Evolutionary conservation across 2,329 filamentous ascomycete species (phyloP).

Genomic region (Kalmusia sp.): DNA sequence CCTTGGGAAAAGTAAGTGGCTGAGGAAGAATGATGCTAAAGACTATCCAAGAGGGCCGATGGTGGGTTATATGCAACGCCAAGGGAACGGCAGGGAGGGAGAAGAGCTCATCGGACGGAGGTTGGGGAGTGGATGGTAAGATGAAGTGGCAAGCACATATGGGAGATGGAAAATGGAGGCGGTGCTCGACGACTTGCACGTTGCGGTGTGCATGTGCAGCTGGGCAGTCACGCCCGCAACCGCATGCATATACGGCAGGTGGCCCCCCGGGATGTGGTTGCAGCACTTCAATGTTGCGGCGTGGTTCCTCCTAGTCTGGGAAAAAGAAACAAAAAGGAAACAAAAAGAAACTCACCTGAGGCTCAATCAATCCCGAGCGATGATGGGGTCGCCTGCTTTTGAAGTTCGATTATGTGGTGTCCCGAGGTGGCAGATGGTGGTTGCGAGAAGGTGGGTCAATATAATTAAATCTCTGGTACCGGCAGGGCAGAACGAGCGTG

Average conservation of each 20-base stretch:
- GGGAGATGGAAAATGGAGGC: not conserved
- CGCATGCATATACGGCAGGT: slow-evolving; percentile 1
- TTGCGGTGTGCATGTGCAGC: not conserved
- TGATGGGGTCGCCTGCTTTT: not conserved
- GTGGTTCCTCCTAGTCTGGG: too few species aligned
- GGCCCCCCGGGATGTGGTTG: not conserved
- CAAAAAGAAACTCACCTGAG: slow-evolving; percentile 11
- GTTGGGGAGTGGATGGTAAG: slow-evolving; percentile 5
- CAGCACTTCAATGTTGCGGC: too few species aligned
- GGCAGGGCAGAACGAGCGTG: not conserved
- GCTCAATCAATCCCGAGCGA: not conserved
- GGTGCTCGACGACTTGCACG: not conserved
- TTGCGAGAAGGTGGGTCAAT: not conserved
- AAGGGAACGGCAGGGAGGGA: slow-evolving; percentile 7
- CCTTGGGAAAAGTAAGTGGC: slow-evolving; percentile 24
- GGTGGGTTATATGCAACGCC: slow-evolving; percentile 4
- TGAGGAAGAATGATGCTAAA: slow-evolving; percentile 1
- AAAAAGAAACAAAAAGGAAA: too few species aligned
- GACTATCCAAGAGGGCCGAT: not conserved
- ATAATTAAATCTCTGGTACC: not conserved
- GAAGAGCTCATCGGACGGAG: not conserved
- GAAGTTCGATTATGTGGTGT: not conserved
- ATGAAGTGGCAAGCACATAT: not conserved
- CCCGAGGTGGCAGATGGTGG: not conserved
- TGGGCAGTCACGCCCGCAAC: slow-evolving; percentile 1